Conservation (phyloP, 1,284 basidiomycete genomes). For the Austroboletus rostrupii region DNA sequence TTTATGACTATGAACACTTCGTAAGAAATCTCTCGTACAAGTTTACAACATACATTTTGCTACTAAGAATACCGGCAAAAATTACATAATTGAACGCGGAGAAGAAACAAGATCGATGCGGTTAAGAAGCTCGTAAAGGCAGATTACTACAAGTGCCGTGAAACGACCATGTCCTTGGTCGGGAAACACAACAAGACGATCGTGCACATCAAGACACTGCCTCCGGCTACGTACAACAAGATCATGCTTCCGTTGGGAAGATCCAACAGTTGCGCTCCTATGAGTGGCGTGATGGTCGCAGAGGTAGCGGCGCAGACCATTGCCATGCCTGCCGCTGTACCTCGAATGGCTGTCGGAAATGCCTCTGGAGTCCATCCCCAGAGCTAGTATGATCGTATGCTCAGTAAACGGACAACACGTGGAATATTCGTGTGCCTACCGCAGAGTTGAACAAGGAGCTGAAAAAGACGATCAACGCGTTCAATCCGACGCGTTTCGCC, state of each 20-base stretch:
- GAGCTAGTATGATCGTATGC: conserved; percentile 4
- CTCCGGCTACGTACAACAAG: no score
- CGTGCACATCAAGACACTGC: not conserved
- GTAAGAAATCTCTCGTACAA: no score
- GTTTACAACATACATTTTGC: no score
- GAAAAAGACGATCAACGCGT: conserved; percentile 13
- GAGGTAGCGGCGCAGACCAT: conserved; percentile 1
- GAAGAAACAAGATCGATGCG: no score
- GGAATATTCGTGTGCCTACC: not conserved
- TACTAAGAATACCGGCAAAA: no score
- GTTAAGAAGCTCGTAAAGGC: no score
- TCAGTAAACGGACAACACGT: conserved; percentile 5
- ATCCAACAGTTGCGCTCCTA: conserved; percentile 12
- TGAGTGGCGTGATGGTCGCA: conserved; percentile 5
- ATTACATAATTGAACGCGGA: no score
- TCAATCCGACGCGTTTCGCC: conserved; percentile 14
- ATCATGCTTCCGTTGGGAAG: conserved; percentile 1
- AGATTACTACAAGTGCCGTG: not conserved
- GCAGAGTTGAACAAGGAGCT: not conserved
- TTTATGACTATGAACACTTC: no score
- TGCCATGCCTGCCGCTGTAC: conserved; percentile 14
- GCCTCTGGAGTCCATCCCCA: conserved; percentile 19
- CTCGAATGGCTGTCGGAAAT: conserved; percentile 15
- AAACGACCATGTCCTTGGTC: conserved; percentile 14
- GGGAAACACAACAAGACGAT: conserved; percentile 9